Conservation (phyloP, 2,329 filamentous ascomycete species). For the Exophiala lecanii-corni region DNA sequence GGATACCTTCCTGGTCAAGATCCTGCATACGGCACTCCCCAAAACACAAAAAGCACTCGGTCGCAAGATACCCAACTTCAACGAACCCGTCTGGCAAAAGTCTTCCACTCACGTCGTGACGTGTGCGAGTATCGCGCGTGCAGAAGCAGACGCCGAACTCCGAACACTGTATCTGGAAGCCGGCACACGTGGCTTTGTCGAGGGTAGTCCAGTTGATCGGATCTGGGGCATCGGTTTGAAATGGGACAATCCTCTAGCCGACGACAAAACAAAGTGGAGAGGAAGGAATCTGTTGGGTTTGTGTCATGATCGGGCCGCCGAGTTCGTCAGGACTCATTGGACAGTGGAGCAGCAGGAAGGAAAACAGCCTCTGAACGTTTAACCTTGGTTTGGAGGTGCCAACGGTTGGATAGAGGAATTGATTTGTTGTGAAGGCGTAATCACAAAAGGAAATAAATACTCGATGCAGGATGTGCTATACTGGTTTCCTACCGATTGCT, state of each 20-base stretch:
- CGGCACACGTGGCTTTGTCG: conserved; percentile 8
- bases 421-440: no score
- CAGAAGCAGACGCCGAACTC: conserved; percentile 9
- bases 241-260: conserved; percentile 10
- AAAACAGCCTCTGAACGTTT: no score
- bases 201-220: conserved; percentile 12
- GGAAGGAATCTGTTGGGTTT: conserved; percentile 17
- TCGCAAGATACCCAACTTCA: conserved; percentile 6
- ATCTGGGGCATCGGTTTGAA: conserved; percentile 17
- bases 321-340: conserved; percentile 2
- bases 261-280: conserved; percentile 11
- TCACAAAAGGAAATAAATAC: no score
- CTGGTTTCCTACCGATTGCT: no score
- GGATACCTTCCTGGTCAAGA: background rate
- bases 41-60: conserved; percentile 10
- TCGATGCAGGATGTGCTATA: no score
- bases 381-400: no score
- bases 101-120: conserved; percentile 7
- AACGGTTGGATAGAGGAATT: no score
- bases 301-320: conserved; percentile 15
- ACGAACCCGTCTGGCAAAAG: conserved; percentile 7
- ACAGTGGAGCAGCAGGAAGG: no score
- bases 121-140: conserved; percentile 11
- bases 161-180: conserved; percentile 5
- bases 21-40: conserved; percentile 6